Conservation (phyloP, 768 basidiomycete genomes). For the Termitomyces titanicus region DNA sequence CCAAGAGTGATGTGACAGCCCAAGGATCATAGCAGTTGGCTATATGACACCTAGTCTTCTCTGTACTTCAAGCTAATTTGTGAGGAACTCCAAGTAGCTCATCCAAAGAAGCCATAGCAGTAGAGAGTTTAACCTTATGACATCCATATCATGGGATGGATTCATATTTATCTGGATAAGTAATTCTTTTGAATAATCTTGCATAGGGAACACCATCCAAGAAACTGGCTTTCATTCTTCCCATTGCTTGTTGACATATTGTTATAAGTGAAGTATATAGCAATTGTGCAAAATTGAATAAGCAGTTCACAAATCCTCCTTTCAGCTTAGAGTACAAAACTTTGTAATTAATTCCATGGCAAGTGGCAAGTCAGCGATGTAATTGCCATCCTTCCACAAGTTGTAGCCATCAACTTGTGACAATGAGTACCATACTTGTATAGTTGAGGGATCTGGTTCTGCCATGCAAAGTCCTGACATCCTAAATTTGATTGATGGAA, state of each 20-base stretch:
- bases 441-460: too few relatives aligned
- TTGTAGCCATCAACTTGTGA: too few relatives aligned
- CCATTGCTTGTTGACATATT: not conserved
- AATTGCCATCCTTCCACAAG: too few relatives aligned
- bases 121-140: not conserved
- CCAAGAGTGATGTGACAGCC: not conserved
- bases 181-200: not conserved
- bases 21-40: not conserved
- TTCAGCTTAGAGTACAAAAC: conserved; percentile 20
- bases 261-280: not conserved
- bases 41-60: not conserved
- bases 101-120: not conserved
- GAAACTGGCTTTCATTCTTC: not conserved
- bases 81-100: not conserved
- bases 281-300: not conserved
- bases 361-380: conserved; percentile 31
- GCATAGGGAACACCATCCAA: not conserved
- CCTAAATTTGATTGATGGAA: too few relatives aligned
- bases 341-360: conserved; percentile 42
- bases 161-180: not conserved
- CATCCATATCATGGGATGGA: not conserved
- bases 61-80: not conserved
- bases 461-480: too few relatives aligned
- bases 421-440: too few relatives aligned
- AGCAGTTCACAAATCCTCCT: too few relatives aligned